These are phyloP conservation scores for Globisporangium iwayamae DNA, from an alignment of 352 stramenopile species.

Conservation along the genomic window DNA sequence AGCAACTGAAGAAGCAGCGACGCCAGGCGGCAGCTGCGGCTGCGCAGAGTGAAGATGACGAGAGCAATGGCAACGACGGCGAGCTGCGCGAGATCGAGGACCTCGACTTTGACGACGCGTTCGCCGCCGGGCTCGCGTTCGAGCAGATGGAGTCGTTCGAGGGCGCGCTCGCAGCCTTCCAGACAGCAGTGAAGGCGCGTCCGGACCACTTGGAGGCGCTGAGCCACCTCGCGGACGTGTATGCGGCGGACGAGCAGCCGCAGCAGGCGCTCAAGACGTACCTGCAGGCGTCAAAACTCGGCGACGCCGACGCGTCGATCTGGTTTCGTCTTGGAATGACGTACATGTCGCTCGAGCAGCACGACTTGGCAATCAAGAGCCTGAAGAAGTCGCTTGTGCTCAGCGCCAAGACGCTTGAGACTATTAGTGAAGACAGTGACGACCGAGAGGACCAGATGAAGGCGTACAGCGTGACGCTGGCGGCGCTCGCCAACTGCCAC, in stretches of 20 bases:
- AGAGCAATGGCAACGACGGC: constrained; percentile 19
- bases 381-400: constrained; percentile 34
- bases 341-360: constrained; percentile 32
- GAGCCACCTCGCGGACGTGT: constrained; percentile 45
- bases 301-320: constrained; percentile 41
- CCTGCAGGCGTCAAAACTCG: constrained; percentile 25
- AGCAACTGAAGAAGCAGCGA: constrained; percentile 19
- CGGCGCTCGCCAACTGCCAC: constrained; percentile 48
- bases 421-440: constrained; percentile 10
- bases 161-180: constrained; percentile 39
- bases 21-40: constrained; percentile 12
- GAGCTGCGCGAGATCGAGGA: constrained; percentile 34
- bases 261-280: constrained; percentile 38
- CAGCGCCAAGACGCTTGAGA: constrained; percentile 22
- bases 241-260: constrained; percentile 28
- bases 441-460: constrained; percentile 26
- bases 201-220: constrained; percentile 47
- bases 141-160: constrained; percentile 56
- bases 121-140: constrained; percentile 61
- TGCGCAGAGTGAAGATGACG: constrained; percentile 25
- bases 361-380: constrained; percentile 28
- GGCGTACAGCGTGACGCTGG: constrained; percentile 47
- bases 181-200: constrained; percentile 32
- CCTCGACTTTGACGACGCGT: constrained; percentile 53
- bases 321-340: constrained; percentile 52